Percentiles rank a stretch among this genome's conserved stretches.
phyloP scores from a whole-genome alignment of 1,284 basidiomycete species.

The Marasmius tenuissimus region DNA sequence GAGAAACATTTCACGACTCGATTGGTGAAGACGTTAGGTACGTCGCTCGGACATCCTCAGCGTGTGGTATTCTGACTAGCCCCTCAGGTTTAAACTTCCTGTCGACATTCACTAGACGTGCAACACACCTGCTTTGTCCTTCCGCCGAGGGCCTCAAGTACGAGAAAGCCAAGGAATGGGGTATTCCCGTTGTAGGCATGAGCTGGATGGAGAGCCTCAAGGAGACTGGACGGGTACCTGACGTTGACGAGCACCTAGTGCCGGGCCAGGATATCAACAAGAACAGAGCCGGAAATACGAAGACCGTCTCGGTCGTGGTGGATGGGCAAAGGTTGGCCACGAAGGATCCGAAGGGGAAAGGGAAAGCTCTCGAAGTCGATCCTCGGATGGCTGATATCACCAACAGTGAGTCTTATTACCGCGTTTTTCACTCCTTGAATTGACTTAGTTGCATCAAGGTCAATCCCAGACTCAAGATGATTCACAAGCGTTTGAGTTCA shows the following conservation, averaged over 20 bases:
- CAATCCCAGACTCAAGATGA: constrained; percentile 2
- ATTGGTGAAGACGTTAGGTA: constrained; percentile 65
- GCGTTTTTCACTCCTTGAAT: background rate
- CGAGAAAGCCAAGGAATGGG: constrained; percentile 74
- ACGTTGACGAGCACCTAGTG: constrained; percentile 26
- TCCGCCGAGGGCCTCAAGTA: constrained; percentile 66
- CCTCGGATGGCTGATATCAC: constrained; percentile 36
- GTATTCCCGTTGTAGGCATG: constrained; percentile 58
- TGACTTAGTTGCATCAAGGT: background rate
- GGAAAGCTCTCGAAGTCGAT: constrained; percentile 23
- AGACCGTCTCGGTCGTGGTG: background rate
- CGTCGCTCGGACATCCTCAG: constrained; percentile 13
- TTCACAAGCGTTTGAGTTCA: constrained; percentile 4
- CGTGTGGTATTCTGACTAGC: constrained; percentile 6
- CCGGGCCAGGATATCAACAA: constrained; percentile 15
- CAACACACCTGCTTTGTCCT: constrained; percentile 76
- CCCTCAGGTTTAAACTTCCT: constrained; percentile 53
- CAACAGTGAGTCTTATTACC: constrained; percentile 27
- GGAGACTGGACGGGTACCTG: constrained; percentile 43
- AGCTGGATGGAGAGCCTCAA: constrained; percentile 62
- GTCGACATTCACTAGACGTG: constrained; percentile 56
- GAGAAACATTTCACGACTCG: constrained; percentile 61
- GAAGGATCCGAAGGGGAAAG: constrained; percentile 24
- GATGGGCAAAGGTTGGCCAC: constrained; percentile 23
- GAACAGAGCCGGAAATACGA: constrained; percentile 19